Conservation (phyloP, 495 filamentous ascomycete genomes). For the Geoglossum glabrum region DNA sequence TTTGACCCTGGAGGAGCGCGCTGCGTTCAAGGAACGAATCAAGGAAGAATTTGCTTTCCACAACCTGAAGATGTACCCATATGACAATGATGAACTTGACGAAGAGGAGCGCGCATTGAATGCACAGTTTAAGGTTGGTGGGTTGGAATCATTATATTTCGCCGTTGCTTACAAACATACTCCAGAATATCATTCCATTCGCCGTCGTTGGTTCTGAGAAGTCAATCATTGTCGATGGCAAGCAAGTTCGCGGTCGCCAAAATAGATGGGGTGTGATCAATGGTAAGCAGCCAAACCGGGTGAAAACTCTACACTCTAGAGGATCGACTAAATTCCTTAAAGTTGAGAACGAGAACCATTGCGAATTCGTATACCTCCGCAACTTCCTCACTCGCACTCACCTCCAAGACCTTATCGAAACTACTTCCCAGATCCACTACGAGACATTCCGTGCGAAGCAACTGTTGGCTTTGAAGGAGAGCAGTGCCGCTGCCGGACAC, state of each 20-base stretch:
- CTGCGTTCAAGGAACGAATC: slow-evolving; percentile 94
- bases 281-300: slow-evolving; percentile 9
- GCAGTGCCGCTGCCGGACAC: slow-evolving; percentile 64
- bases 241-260: slow-evolving; percentile 92
- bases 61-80: slow-evolving; percentile 99
- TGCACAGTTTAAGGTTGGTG: slow-evolving; percentile 75
- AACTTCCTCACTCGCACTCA: slow-evolving; percentile 97
- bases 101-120: slow-evolving; percentile 90
- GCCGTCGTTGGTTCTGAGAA: slow-evolving; percentile 96
- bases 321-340: background rate
- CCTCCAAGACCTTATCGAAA: slow-evolving; percentile 94
- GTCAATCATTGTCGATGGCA: slow-evolving; percentile 89
- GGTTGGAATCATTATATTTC: background rate
- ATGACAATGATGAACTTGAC: slow-evolving; percentile 97
- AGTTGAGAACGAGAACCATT: slow-evolving; percentile 97
- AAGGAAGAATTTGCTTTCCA: slow-evolving; percentile 99
- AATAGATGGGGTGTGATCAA: slow-evolving; percentile 99
- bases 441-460: slow-evolving; percentile 99
- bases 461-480: slow-evolving; percentile 91
- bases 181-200: slow-evolving; percentile 82
- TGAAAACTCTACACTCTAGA: background rate
- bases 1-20: slow-evolving; percentile 84
- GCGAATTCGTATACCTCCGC: slow-evolving; percentile 94
- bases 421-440: slow-evolving; percentile 99
- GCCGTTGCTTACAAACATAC: background rate